Percentiles rank a stretch among this genome's conserved stretches.
Evolutionary conservation across 2,329 filamentous ascomycete species (phyloP).

Genomic region (Elsinoe batatas): DNA sequence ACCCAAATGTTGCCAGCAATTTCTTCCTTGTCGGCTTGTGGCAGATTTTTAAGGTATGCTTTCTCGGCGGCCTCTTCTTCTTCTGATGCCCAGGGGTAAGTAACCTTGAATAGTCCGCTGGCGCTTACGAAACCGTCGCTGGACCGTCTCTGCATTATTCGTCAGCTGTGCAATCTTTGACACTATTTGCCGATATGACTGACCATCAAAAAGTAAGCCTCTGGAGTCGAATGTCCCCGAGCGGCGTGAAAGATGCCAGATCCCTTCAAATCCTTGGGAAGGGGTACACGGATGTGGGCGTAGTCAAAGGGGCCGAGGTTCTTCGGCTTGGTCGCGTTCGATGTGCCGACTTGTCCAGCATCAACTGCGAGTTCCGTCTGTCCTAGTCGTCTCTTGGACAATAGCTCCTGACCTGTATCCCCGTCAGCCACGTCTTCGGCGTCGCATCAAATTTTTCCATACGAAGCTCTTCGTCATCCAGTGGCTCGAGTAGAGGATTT

Average conservation of each 20-base stretch:
- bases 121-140: slow-evolving; percentile 76
- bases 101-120: slow-evolving; percentile 87
- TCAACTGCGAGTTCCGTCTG: slow-evolving; percentile 85
- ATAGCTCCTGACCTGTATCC: slow-evolving; percentile 45
- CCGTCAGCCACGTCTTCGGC: not conserved
- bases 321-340: slow-evolving; percentile 61
- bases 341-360: slow-evolving; percentile 60
- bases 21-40: slow-evolving; percentile 77
- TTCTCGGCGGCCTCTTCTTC: slow-evolving; percentile 64
- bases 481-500: slow-evolving; percentile 55
- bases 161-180: not conserved
- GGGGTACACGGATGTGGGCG: slow-evolving; percentile 81
- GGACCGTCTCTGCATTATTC: slow-evolving; percentile 55
- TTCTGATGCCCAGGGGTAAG: slow-evolving; percentile 65
- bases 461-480: slow-evolving; percentile 54
- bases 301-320: slow-evolving; percentile 86
- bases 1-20: slow-evolving; percentile 97
- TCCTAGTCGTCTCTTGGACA: slow-evolving; percentile 76
- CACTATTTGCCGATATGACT: slow-evolving; percentile 19
- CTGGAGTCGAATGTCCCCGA: slow-evolving; percentile 52
- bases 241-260: slow-evolving; percentile 87
- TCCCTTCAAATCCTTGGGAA: slow-evolving; percentile 76
- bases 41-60: slow-evolving; percentile 72
- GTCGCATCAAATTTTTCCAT: slow-evolving; percentile 29
- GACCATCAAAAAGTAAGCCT: slow-evolving; percentile 92